phyloP scores from a whole-genome alignment of 2,329 filamentous ascomycete genomes.

The Fusarium albosuccineum region DNA sequence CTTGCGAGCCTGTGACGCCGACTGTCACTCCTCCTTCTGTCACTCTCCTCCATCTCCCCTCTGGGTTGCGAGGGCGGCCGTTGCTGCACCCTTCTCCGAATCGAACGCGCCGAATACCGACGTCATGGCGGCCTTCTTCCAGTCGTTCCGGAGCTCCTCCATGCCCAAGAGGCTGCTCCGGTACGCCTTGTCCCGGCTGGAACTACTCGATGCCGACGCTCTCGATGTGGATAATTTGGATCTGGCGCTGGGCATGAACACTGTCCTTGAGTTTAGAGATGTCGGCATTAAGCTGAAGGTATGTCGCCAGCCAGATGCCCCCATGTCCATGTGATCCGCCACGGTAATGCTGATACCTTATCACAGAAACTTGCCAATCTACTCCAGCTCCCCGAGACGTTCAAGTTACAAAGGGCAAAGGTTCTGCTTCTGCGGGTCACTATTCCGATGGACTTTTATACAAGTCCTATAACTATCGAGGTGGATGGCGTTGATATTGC shows the following conservation, averaged over 20 bases:
- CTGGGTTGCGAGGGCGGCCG: slow-evolving; percentile 37
- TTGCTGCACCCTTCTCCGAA: slow-evolving; percentile 26
- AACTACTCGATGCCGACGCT: slow-evolving; percentile 88
- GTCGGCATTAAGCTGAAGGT: slow-evolving; percentile 85
- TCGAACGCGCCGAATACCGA: slow-evolving; percentile 23
- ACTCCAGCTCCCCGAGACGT: slow-evolving; percentile 78
- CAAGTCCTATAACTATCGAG: slow-evolving; percentile 84
- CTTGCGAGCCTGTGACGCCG: slow-evolving; percentile 15
- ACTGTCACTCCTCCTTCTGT: slow-evolving; percentile 9
- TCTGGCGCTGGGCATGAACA: slow-evolving; percentile 84
- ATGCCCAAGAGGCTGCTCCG: slow-evolving; percentile 92
- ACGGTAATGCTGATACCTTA: slow-evolving; percentile 38
- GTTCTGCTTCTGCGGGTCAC: slow-evolving; percentile 83
- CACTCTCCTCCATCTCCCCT: slow-evolving; percentile 11
- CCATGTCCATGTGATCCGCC: slow-evolving; percentile 16
- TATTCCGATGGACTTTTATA: slow-evolving; percentile 89
- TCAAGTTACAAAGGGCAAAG: slow-evolving; percentile 79
- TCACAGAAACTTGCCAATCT: slow-evolving; percentile 81
- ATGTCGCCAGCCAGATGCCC: slow-evolving; percentile 35
- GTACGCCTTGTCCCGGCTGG: slow-evolving; percentile 85
- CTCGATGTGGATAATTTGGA: slow-evolving; percentile 89
- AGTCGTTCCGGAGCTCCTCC: slow-evolving; percentile 73
- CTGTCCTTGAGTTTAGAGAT: slow-evolving; percentile 87
- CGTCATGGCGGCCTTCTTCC: slow-evolving; percentile 80
- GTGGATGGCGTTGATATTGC: slow-evolving; percentile 84